Conservation (phyloP, 306 rosid genomes). For the Prunus campanulata region DNA sequence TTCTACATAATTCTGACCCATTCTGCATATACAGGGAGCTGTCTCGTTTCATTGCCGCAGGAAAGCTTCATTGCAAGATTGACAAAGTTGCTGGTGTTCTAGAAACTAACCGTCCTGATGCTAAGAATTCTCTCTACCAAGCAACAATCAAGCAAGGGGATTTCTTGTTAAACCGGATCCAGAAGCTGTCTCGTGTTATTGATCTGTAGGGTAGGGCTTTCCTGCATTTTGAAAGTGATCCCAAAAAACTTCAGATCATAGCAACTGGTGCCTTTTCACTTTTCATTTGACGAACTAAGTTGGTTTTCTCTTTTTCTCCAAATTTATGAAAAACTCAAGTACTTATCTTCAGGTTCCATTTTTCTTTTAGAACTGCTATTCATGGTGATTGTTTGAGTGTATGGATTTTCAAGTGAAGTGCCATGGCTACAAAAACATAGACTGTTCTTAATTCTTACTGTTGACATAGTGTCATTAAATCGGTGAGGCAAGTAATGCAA, state of each 20-base stretch:
- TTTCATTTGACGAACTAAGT: slow-evolving; percentile 16
- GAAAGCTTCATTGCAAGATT: slow-evolving; percentile 96
- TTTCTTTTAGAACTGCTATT: not conserved
- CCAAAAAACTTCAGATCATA: slow-evolving; percentile 16
- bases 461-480: not conserved
- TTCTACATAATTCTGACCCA: not conserved
- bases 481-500: not conserved
- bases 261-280: not conserved
- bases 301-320: slow-evolving; percentile 11
- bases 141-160: slow-evolving; percentile 99
- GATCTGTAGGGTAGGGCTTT: slow-evolving; percentile 47
- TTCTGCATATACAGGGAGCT: slow-evolving; percentile 71
- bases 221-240: slow-evolving; percentile 12
- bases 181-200: slow-evolving; percentile 89
- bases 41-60: slow-evolving; percentile 93
- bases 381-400: not conserved
- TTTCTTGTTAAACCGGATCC: slow-evolving; percentile 85
- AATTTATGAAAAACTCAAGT: slow-evolving; percentile 17
- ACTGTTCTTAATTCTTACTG: too few relatives aligned
- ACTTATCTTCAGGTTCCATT: slow-evolving; percentile 5
- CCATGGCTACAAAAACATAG: not conserved
- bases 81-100: slow-evolving; percentile 95
- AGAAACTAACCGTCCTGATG: slow-evolving; percentile 92
- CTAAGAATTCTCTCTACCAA: slow-evolving; percentile 94
- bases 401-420: slow-evolving; percentile 1